Base-by-base conservation (phyloP, 148 eudicot genomes). In the Silene latifolia region DNA sequence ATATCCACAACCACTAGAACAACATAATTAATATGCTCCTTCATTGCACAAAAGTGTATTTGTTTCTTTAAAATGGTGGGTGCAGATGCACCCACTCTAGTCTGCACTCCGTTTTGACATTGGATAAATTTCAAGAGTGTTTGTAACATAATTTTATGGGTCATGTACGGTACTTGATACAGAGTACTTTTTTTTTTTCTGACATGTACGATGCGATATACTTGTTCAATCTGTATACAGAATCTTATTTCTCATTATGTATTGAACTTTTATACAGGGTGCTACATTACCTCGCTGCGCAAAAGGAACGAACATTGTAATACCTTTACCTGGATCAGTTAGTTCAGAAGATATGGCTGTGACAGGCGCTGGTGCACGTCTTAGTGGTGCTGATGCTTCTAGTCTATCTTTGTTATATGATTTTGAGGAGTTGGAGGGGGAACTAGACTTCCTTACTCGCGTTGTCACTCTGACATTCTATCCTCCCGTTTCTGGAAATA, bases 401-500 rank as follows among this genome's bases (percentile, higher is more conserved):
- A 76, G 61, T 72, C 85, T 79, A 71, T 78, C 98, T 54, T 79
- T 95, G 83, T 74, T 95, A 67, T 95, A 90, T 79, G 97, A 95
- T 80, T 92, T 89, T 89, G 98, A 95, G 87, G 98, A 95, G 78
- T 80, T 95, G 80, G 98, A 95, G 82, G 98, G 98, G 72, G 93
- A 92, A 72, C 42, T 95, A 76, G 98, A 95, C 84, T 95, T 95
- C 78, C 97, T 90, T 77, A 95, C 92, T 82, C 98, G 98, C 71
- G 89, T 92, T 73, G 93, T 95, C 69, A 83, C 93, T 21, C 82
- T 95, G 57, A 88, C 98, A 61, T 95, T 95, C 83, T 90, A 89
- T 85, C 97, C 98, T 77, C 83, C 85, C 64, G 83, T 76, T 77
- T 80, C 97, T 79, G 93, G 92, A 67, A 85, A 79, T 78, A 85